These are phyloP conservation scores for Claviceps paspali DNA, from an alignment of 2,329 filamentous ascomycete species.

Conservation along the genomic window DNA sequence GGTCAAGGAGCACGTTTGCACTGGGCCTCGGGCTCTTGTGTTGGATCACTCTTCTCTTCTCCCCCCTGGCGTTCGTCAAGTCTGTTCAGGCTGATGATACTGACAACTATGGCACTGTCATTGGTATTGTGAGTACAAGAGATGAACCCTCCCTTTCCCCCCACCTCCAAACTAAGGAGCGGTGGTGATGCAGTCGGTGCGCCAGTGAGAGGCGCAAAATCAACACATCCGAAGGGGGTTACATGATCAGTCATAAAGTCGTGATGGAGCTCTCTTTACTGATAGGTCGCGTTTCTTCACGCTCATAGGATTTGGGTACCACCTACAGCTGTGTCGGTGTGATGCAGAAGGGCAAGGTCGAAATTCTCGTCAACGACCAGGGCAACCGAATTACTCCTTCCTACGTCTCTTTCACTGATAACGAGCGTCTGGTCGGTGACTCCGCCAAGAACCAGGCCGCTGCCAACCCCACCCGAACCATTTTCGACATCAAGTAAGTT, in stretches of 20 bases:
- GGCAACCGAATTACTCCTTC: constrained; percentile 93
- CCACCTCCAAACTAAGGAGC: too few relatives aligned
- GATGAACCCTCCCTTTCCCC: background rate
- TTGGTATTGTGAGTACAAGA: constrained; percentile 59
- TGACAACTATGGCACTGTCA: constrained; percentile 74
- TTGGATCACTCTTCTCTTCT: constrained; percentile 82
- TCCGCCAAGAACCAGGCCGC: constrained; percentile 93
- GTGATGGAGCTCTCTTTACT: background rate
- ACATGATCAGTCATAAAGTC: background rate
- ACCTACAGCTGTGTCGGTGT: constrained; percentile 86
- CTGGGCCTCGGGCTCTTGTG: constrained; percentile 77
- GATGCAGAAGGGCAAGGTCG: constrained; percentile 89
- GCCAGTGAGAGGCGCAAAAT: background rate
- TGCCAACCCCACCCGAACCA: constrained; percentile 58
- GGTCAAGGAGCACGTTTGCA: constrained; percentile 53
- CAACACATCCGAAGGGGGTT: background rate
- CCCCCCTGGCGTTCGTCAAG: constrained; percentile 72
- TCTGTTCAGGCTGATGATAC: constrained; percentile 58
- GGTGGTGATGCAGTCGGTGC: too few relatives aligned
- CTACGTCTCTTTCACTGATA: constrained; percentile 92
- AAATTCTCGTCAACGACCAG: constrained; percentile 93
- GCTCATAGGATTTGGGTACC: constrained; percentile 59
- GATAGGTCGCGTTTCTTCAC: background rate
- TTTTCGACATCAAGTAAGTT: constrained; percentile 72
- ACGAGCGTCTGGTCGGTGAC: constrained; percentile 93